These are phyloP conservation scores for Glonium stellatum DNA, from an alignment of 495 filamentous ascomycete genomes.

Conservation along the genomic window DNA sequence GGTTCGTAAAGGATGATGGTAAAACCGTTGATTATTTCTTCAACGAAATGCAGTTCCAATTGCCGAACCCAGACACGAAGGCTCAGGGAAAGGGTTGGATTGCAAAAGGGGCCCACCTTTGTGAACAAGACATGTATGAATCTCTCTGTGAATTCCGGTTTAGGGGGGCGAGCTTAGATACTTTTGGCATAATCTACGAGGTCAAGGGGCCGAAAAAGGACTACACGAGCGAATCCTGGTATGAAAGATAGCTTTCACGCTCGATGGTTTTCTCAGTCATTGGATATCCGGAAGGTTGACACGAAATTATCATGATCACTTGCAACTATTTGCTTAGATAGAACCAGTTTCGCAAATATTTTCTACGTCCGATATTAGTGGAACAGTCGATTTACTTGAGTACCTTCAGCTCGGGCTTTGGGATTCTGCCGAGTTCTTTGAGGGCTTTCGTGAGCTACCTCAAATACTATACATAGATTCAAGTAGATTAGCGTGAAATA, in stretches of 20 bases:
- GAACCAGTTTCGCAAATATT: too few relatives aligned
- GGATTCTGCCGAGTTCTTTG: too few relatives aligned
- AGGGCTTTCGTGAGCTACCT: too few relatives aligned
- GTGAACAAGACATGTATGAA: constrained; percentile 58
- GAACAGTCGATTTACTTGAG: too few relatives aligned
- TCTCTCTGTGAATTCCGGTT: constrained; percentile 56
- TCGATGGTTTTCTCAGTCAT: too few relatives aligned
- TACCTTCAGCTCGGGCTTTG: too few relatives aligned
- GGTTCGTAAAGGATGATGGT: constrained; percentile 58
- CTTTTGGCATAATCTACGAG: constrained; percentile 52
- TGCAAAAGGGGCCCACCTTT: constrained; percentile 55
- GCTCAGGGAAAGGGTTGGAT: constrained; percentile 41
- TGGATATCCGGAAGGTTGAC: too few relatives aligned
- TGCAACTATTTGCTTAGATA: too few relatives aligned
- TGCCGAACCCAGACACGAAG: constrained; percentile 19
- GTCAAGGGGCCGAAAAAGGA: constrained; percentile 64
- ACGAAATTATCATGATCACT: too few relatives aligned
- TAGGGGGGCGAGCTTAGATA: constrained; percentile 43
- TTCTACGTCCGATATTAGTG: too few relatives aligned
- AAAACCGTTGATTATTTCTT: constrained; percentile 59
- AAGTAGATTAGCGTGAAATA: too few relatives aligned
- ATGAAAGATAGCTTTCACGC: constrained; percentile 6
- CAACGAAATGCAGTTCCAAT: constrained; percentile 46
- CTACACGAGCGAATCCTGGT: constrained; percentile 40
- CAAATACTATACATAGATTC: too few relatives aligned